These are phyloP conservation scores for Lasiosphaeris hirsuta DNA, from an alignment of 495 filamentous ascomycete genomes.

Conservation along the genomic window DNA sequence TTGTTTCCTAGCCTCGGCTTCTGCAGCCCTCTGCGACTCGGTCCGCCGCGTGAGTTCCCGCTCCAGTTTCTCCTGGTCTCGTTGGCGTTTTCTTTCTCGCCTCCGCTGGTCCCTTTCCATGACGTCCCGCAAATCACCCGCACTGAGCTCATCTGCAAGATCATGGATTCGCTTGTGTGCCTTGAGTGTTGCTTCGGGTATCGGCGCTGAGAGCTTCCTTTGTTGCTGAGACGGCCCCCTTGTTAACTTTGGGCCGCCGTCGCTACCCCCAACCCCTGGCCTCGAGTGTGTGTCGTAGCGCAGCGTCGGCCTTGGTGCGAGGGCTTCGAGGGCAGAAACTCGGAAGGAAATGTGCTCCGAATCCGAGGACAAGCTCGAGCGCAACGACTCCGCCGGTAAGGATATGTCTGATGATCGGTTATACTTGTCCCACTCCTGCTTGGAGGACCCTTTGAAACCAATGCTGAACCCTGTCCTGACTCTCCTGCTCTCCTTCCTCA, in stretches of 20 bases:
- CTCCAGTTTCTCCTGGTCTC: conserved; percentile 67
- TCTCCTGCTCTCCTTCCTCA: conserved; percentile 63
- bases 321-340: conserved; percentile 67
- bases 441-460: conserved; percentile 18
- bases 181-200: conserved; percentile 62
- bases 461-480: conserved; percentile 47
- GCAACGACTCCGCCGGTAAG: conserved; percentile 67
- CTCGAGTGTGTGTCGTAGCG: conserved; percentile 65
- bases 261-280: conserved; percentile 26
- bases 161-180: conserved; percentile 73
- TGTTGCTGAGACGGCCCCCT: conserved; percentile 40
- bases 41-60: conserved; percentile 64
- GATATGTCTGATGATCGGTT: conserved; percentile 70
- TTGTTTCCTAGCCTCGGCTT: conserved; percentile 35
- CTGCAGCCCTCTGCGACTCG: conserved; percentile 59
- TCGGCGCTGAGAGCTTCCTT: conserved; percentile 43
- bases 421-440: conserved; percentile 52
- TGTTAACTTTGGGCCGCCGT: conserved; percentile 18
- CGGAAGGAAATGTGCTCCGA: conserved; percentile 71
- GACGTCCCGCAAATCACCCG: conserved; percentile 72
- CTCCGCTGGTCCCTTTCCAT: conserved; percentile 82
- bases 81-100: conserved; percentile 65
- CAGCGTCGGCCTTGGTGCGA: conserved; percentile 76
- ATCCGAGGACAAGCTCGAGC: conserved; percentile 66
- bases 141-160: conserved; percentile 76